Conservation (phyloP, 2,329 filamentous ascomycete species). For the Trichoderma gracile region DNA sequence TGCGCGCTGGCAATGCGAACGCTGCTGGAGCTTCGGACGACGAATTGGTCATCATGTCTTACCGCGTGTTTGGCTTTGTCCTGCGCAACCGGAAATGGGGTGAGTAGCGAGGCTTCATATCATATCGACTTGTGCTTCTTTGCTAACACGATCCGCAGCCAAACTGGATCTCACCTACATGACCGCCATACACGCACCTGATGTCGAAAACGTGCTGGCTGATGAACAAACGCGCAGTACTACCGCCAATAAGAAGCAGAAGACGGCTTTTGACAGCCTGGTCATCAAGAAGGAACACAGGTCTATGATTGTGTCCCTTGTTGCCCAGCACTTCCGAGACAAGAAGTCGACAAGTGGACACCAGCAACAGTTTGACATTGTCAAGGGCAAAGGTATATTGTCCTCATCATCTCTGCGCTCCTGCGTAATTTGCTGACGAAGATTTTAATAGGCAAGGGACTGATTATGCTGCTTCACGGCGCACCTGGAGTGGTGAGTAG, state of each 20-base stretch:
- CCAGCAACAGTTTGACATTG: conserved; percentile 5
- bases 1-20: background rate
- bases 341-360: conserved; percentile 26
- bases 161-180: conserved; percentile 5
- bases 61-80: conserved; percentile 39
- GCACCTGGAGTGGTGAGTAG: conserved; percentile 32
- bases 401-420: too few species aligned
- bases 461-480: conserved; percentile 40
- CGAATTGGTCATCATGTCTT: conserved; percentile 37
- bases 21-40: conserved; percentile 27
- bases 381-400: conserved; percentile 14
- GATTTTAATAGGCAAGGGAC: conserved; percentile 29
- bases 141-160: background rate
- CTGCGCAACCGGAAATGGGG: conserved; percentile 40
- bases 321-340: conserved; percentile 26
- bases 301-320: conserved; percentile 6
- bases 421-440: background rate
- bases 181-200: background rate
- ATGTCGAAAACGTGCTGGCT: background rate
- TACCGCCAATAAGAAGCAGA: background rate
- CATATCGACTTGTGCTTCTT: background rate
- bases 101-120: conserved; percentile 21
- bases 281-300: conserved; percentile 28
- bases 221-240: background rate
- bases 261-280: conserved; percentile 33